A percentile compares a stretch with the other conserved stretches of the same genome.
These are phyloP conservation scores for Fusarium sp. DNA, from an alignment of 2,329 filamentous ascomycete species.

Conservation along the genomic window DNA sequence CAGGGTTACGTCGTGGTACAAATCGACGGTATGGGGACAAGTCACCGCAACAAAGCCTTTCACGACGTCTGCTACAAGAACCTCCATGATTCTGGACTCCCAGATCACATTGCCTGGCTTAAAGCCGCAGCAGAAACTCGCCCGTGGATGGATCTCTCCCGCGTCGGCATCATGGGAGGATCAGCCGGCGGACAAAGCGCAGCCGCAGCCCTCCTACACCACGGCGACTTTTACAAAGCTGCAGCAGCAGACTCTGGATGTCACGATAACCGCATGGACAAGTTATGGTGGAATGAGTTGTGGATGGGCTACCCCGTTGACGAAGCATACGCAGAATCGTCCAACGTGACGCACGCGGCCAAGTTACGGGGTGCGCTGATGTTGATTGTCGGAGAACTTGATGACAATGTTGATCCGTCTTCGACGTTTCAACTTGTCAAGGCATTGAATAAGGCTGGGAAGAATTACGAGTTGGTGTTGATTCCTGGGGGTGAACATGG, in stretches of 20 bases:
- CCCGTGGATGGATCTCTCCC: constrained; percentile 44
- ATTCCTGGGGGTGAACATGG: constrained; percentile 41
- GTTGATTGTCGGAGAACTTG: constrained; percentile 45
- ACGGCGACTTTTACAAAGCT: constrained; percentile 45
- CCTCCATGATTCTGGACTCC: constrained; percentile 43
- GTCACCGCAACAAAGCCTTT: constrained; percentile 46
- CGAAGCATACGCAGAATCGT: constrained; percentile 42
- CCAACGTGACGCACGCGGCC: constrained; percentile 43
- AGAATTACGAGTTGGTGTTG: constrained; percentile 46
- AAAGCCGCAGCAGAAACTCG: constrained; percentile 41
- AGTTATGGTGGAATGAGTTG: constrained; percentile 48
- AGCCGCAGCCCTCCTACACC: constrained; percentile 42
- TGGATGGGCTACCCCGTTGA: constrained; percentile 50
- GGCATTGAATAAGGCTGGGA: constrained; percentile 42
- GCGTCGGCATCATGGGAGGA: constrained; percentile 45
- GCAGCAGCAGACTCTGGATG: constrained; percentile 44
- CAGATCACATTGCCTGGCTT: constrained; percentile 47
- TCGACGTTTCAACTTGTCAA: constrained; percentile 46
- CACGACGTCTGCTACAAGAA: constrained; percentile 48
- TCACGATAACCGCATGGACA: constrained; percentile 49
- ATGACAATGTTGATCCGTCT: constrained; percentile 46
- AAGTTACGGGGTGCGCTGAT: constrained; percentile 45
- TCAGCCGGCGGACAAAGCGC: constrained; percentile 49
- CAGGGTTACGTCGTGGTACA: constrained; percentile 46
- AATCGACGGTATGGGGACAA: constrained; percentile 49